Conservation (phyloP, 2,329 filamentous ascomycete genomes). For the Colletotrichum orbiculare region DNA sequence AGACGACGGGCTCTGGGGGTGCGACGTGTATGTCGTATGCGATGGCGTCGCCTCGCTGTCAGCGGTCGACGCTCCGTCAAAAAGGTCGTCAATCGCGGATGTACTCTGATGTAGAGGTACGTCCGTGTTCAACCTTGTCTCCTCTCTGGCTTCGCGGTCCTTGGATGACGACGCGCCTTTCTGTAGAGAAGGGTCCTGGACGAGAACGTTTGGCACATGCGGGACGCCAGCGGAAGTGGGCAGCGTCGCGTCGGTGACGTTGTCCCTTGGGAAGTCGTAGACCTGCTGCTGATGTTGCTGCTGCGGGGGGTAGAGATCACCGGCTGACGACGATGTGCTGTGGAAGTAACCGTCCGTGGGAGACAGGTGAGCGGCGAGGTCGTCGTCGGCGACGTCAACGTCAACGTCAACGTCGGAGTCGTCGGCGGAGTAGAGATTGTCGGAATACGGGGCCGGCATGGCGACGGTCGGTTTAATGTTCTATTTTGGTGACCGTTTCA, state of each 20-base stretch:
- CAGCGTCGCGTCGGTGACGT: conserved; percentile 39
- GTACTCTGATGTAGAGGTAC: conserved; percentile 17
- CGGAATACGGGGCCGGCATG: conserved; percentile 60
- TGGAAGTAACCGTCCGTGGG: conserved; percentile 66
- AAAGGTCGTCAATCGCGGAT: conserved; percentile 11
- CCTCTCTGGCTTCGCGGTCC: conserved; percentile 56
- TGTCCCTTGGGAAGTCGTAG: conserved; percentile 8
- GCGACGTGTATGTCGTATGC: conserved; percentile 23
- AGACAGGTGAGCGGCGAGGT: conserved; percentile 47
- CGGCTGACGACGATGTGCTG: conserved; percentile 46
- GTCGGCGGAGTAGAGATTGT: conserved; percentile 41
- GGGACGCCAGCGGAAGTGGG: conserved; percentile 51
- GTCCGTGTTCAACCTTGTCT: conserved; percentile 48
- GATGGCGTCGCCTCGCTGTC: conserved; percentile 33
- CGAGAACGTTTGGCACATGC: conserved; percentile 59
- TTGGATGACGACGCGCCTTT: conserved; percentile 48
- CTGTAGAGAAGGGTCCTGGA: conserved; percentile 59
- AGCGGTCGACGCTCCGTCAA: conserved; percentile 30
- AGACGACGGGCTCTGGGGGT: conserved; percentile 31
- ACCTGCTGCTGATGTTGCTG: conserved; percentile 33
- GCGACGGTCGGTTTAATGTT: conserved; percentile 38
- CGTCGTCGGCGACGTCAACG: conserved; percentile 42
- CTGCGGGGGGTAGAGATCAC: conserved; percentile 39
- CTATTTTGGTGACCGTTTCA: conserved; percentile 32
- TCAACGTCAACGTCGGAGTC: conserved; percentile 27